Evolutionary conservation across 75 land plant species (phyloP).

Genomic region (Cupressus sempervirens): DNA sequence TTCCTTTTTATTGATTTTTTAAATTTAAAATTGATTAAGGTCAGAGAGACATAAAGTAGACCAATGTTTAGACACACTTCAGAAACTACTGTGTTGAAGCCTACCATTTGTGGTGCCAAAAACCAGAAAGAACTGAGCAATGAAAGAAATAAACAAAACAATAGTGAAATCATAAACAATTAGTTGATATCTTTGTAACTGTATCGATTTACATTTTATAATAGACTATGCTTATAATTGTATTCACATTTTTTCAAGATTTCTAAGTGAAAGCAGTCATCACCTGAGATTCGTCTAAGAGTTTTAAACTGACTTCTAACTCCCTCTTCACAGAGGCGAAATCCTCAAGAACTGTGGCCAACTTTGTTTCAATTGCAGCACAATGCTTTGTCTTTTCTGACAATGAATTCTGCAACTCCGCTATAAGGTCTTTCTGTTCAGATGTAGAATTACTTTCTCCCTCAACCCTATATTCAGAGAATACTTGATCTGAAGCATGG

Average conservation of each 20-base stretch:
- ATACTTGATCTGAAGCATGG: neutral
- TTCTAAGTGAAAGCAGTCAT: neutral
- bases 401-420: slow-evolving; percentile 48
- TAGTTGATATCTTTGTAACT: neutral
- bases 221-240: neutral
- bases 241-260: neutral
- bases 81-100: neutral
- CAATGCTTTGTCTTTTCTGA: slow-evolving; percentile 48
- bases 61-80: neutral
- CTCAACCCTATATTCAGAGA: neutral
- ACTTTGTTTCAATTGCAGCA: slow-evolving; percentile 48
- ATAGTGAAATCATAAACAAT: neutral
- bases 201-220: neutral
- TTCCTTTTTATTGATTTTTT: neutral
- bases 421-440: slow-evolving; percentile 28
- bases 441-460: slow-evolving; percentile 17
- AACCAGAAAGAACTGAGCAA: neutral
- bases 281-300: slow-evolving; percentile 95
- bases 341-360: slow-evolving; percentile 56
- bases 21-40: too few species aligned
- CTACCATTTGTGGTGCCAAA: neutral
- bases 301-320: slow-evolving; percentile 64
- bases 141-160: neutral
- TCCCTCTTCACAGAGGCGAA: slow-evolving; percentile 52
- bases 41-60: too few species aligned